Percentiles rank a stretch among this genome's conserved stretches.
phyloP scores from a whole-genome alignment of 2,329 filamentous ascomycete genomes.

The Colletotrichum godetiae region DNA sequence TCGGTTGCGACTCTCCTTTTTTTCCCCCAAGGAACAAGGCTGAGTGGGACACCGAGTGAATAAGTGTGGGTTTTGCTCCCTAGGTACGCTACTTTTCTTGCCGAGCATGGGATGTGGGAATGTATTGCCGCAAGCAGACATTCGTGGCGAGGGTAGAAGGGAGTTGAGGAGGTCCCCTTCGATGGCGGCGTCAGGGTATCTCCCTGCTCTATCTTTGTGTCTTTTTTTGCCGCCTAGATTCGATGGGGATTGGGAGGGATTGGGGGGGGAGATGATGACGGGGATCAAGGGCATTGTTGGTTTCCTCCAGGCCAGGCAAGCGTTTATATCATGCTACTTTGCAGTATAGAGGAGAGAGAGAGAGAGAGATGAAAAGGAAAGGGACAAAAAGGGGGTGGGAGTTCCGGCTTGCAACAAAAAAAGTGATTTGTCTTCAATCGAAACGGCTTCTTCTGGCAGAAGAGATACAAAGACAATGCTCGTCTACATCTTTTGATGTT shows the following conservation, averaged over 20 bases:
- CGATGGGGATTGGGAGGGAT: background rate
- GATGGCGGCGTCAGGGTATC: constrained; percentile 19
- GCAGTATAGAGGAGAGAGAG: constrained; percentile 11
- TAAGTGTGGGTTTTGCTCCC: background rate
- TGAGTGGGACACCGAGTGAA: background rate
- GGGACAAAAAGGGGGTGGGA: background rate
- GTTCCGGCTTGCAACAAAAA: constrained; percentile 22
- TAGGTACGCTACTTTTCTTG: background rate
- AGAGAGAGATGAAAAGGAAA: background rate
- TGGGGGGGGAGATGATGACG: background rate
- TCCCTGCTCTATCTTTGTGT: background rate
- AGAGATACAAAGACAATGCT: background rate
- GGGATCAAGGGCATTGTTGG: background rate
- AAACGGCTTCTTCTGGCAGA: constrained; percentile 26
- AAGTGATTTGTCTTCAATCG: constrained; percentile 19
- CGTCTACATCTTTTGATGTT: background rate
- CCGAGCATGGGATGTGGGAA: background rate
- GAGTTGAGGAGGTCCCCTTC: background rate
- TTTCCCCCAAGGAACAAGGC: background rate
- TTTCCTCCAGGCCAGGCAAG: background rate
- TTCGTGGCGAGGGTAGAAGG: background rate
- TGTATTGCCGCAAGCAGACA: constrained; percentile 15
- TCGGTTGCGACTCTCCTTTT: background rate
- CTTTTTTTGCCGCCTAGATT: constrained; percentile 29
- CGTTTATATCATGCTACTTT: constrained; percentile 5